Evolutionary conservation across 108 stramenopile genomes (phyloP).

Genomic region (Skeletonema tropicum): DNA sequence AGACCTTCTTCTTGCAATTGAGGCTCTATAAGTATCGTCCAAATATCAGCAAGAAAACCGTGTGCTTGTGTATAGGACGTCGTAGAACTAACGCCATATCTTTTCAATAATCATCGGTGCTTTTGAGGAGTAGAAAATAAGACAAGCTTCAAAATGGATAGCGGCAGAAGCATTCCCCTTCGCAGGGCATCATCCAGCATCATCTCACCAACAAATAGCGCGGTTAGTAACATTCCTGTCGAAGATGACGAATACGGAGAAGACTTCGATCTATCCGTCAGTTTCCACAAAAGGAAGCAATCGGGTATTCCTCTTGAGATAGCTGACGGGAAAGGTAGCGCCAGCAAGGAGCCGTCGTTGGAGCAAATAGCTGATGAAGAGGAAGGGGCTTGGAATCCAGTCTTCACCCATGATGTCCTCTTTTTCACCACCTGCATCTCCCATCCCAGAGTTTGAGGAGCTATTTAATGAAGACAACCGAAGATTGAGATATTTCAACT

Average conservation of each 20-base stretch:
- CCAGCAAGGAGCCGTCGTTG: neutral
- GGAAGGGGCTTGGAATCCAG: neutral
- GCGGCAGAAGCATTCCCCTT: neutral
- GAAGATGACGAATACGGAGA: constrained; percentile 30
- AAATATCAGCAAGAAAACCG: too few species aligned
- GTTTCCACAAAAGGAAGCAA: constrained; percentile 29
- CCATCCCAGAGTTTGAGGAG: neutral
- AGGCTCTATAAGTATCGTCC: too few species aligned
- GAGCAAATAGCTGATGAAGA: constrained; percentile 15
- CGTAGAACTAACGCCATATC: too few species aligned
- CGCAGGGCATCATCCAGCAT: neutral
- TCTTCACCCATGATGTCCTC: neutral
- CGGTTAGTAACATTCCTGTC: constrained; percentile 18
- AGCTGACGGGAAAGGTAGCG: constrained; percentile 11
- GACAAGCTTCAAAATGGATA: neutral
- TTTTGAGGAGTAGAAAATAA: neutral
- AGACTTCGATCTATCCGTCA: constrained; percentile 12
- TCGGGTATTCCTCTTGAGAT: constrained; percentile 18
- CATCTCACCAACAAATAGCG: neutral
- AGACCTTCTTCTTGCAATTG: too few species aligned
- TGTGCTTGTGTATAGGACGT: too few species aligned
- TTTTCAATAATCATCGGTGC: neutral
- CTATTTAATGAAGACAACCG: neutral
- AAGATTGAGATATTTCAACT: neutral
- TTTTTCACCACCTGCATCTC: constrained; percentile 3